These are phyloP conservation scores for Rutstroemia sydowiana DNA, from an alignment of 2,329 filamentous ascomycete species.

Conservation along the genomic window DNA sequence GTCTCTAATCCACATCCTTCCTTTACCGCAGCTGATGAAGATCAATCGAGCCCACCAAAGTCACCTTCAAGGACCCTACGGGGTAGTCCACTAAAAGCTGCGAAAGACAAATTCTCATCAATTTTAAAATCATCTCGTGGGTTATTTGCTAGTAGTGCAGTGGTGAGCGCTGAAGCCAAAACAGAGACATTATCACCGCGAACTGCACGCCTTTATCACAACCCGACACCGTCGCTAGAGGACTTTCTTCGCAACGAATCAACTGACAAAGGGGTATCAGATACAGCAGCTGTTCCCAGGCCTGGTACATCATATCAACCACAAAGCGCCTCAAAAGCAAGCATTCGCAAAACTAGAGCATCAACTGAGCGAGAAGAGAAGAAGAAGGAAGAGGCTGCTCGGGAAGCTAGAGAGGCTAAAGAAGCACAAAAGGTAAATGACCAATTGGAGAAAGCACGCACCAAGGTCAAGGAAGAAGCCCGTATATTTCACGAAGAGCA, in stretches of 20 bases:
- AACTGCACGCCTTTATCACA: conserved; percentile 38
- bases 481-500: conserved; percentile 50
- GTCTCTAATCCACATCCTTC: conserved; percentile 48
- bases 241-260: conserved; percentile 31
- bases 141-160: conserved; percentile 71
- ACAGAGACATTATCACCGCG: conserved; percentile 50
- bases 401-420: conserved; percentile 54
- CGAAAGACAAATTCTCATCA: conserved; percentile 87
- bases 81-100: conserved; percentile 81
- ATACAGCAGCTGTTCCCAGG: conserved; percentile 32
- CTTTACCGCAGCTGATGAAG: conserved; percentile 42
- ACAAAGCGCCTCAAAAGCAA: conserved; percentile 25
- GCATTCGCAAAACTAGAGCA: conserved; percentile 43
- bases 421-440: conserved; percentile 55
- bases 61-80: conserved; percentile 49
- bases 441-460: conserved; percentile 57
- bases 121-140: conserved; percentile 83
- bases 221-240: conserved; percentile 42
- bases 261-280: conserved; percentile 27
- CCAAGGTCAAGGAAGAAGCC: conserved; percentile 64
- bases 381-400: conserved; percentile 52
- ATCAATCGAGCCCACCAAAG: conserved; percentile 33
- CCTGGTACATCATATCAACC: not conserved
- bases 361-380: conserved; percentile 56
- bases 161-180: conserved; percentile 55